phyloP scores from a whole-genome alignment of 1,139 yeast genomes.

The Lodderomyces orthopsilosis region DNA sequence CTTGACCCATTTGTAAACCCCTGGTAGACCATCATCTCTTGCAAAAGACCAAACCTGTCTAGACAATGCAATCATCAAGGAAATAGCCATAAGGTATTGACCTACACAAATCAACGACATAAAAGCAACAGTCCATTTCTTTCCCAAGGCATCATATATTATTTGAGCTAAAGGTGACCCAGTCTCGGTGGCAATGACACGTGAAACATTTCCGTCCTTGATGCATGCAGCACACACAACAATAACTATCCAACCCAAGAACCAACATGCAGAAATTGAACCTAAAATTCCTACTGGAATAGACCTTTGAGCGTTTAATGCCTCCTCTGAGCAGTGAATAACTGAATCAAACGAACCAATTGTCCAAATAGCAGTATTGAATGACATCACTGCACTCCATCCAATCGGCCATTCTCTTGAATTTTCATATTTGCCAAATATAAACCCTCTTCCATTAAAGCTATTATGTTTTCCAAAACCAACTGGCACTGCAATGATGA shows the following conservation, averaged over 20 bases:
- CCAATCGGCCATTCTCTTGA: constrained; percentile 21
- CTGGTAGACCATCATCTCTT: constrained; percentile 46
- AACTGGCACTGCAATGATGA: constrained; percentile 62
- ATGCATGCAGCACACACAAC: constrained; percentile 56
- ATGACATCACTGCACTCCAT: constrained; percentile 49
- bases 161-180: constrained; percentile 66
- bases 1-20: constrained; percentile 42
- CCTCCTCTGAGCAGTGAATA: constrained; percentile 72
- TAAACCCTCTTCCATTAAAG: constrained; percentile 41
- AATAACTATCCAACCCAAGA: constrained; percentile 47
- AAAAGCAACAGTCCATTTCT: constrained; percentile 64
- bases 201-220: constrained; percentile 42
- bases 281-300: constrained; percentile 62
- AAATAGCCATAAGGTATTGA: constrained; percentile 61
- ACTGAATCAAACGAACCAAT: constrained; percentile 69
- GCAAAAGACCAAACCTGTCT: constrained; percentile 39
- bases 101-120: constrained; percentile 58
- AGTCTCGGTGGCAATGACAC: constrained; percentile 39
- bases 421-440: constrained; percentile 57
- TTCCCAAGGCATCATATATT: constrained; percentile 61
- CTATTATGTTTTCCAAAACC: constrained; percentile 49
- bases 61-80: constrained; percentile 34
- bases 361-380: constrained; percentile 68
- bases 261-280: constrained; percentile 52
- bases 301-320: constrained; percentile 61